A percentile compares a stretch with the other conserved stretches of the same genome.
Conservation (phyloP, 805 yeast species). For the Saturnispora silvae region DNA sequence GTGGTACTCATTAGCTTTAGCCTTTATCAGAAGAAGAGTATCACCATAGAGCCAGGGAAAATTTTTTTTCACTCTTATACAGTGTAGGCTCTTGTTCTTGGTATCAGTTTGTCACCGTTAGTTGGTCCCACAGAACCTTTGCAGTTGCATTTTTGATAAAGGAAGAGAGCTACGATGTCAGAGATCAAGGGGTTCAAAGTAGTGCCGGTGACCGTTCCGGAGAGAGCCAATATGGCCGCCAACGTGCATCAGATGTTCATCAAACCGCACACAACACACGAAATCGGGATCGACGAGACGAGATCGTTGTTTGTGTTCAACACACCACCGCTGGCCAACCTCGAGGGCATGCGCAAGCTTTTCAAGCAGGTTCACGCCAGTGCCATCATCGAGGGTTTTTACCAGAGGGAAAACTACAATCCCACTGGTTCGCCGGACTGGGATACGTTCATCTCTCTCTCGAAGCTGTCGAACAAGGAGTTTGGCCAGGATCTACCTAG, state of each 20-base stretch:
- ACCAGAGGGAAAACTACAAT: constrained; percentile 25
- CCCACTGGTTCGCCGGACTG: constrained; percentile 20
- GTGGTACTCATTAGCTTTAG: background rate
- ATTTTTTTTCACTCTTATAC: too few species aligned
- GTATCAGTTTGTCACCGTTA: too few species aligned
- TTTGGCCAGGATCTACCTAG: constrained; percentile 24
- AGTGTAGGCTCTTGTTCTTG: too few species aligned
- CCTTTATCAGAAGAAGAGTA: background rate
- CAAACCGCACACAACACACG: constrained; percentile 48
- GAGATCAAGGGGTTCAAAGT: constrained; percentile 49
- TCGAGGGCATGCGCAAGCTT: constrained; percentile 42
- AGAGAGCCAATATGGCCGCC: constrained; percentile 13
- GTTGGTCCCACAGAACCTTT: too few species aligned
- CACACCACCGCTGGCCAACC: constrained; percentile 53
- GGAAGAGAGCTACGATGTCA: background rate
- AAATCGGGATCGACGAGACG: constrained; percentile 29
- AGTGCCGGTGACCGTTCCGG: constrained; percentile 36
- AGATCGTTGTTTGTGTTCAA: constrained; percentile 68
- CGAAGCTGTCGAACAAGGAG: constrained; percentile 48
- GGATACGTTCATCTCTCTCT: constrained; percentile 39
- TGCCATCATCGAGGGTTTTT: constrained; percentile 43
- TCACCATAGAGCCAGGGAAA: background rate
- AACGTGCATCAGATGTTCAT: constrained; percentile 46
- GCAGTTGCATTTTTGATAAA: background rate
- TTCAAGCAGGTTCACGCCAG: constrained; percentile 54